Conservation (phyloP, 257 asterid genomes). For the Rauvolfia tetraphylla region DNA sequence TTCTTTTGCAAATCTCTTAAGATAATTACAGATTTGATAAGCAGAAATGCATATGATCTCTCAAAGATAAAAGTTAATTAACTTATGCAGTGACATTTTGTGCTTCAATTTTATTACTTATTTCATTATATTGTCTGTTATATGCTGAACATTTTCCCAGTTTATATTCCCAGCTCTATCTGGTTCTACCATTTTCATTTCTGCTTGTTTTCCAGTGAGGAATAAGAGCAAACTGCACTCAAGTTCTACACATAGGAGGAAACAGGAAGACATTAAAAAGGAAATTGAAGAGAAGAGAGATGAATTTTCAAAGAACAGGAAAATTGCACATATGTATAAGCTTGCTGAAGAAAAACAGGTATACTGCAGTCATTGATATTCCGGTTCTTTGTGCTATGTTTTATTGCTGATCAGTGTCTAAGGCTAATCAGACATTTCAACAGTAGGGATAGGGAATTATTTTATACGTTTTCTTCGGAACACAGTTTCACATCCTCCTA, state of each 20-base stretch:
- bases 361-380: conserved; percentile 8
- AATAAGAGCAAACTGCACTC: conserved; percentile 33
- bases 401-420: background rate
- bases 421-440: background rate
- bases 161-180: no score
- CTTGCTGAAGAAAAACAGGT: conserved; percentile 41
- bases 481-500: background rate
- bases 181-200: background rate
- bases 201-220: conserved; percentile 2
- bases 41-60: no score
- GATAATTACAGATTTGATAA: no score
- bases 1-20: no score
- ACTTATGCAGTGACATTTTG: no score
- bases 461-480: background rate
- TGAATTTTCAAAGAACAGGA: conserved; percentile 22
- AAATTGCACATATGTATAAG: conserved; percentile 24
- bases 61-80: no score
- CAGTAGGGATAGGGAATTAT: background rate
- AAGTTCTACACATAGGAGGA: conserved; percentile 37
- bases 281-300: conserved; percentile 24
- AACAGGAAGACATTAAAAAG: conserved; percentile 28
- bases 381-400: background rate
- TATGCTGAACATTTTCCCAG: no score
- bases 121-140: background rate
- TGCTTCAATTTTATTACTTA: no score